A percentile compares a stretch with the other conserved stretches of the same genome.
Conservation (phyloP, 495 filamentous ascomycete species). For the Astrocystis sublimbata region DNA sequence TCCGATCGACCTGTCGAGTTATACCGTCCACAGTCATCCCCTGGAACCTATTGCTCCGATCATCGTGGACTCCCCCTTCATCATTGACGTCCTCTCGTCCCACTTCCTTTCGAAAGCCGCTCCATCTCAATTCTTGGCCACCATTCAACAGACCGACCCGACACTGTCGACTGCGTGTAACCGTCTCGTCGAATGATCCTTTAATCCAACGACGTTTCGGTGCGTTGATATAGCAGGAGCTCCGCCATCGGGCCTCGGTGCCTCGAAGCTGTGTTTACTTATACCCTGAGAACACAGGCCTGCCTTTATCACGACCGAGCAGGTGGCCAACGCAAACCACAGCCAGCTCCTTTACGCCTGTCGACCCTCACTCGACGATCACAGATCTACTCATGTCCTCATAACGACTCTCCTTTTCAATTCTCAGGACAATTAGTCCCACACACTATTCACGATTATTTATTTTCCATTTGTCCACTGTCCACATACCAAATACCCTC, state of each 20-base stretch:
- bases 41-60: background rate
- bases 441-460: constrained; percentile 50
- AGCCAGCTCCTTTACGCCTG: constrained; percentile 36
- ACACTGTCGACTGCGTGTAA: background rate
- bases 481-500: constrained; percentile 57
- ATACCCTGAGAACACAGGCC: constrained; percentile 31
- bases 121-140: constrained; percentile 26
- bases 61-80: constrained; percentile 10
- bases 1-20: constrained; percentile 23
- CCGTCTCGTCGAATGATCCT: constrained; percentile 18
- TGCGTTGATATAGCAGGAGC: constrained; percentile 41
- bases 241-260: constrained; percentile 37
- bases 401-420: constrained; percentile 64
- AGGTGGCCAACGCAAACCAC: constrained; percentile 14
- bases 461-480: constrained; percentile 59
- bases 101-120: constrained; percentile 1
- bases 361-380: constrained; percentile 44
- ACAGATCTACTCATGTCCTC: constrained; percentile 61
- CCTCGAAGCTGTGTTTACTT: constrained; percentile 28
- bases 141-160: constrained; percentile 25
- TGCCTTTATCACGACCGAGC: constrained; percentile 28
- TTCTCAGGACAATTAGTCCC: constrained; percentile 53
- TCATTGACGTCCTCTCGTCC: constrained; percentile 14
- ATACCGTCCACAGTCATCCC: constrained; percentile 14
- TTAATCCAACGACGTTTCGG: constrained; percentile 38